phyloP scores from a whole-genome alignment of 1,284 basidiomycete genomes.

The Pisolithus thermaeus region DNA sequence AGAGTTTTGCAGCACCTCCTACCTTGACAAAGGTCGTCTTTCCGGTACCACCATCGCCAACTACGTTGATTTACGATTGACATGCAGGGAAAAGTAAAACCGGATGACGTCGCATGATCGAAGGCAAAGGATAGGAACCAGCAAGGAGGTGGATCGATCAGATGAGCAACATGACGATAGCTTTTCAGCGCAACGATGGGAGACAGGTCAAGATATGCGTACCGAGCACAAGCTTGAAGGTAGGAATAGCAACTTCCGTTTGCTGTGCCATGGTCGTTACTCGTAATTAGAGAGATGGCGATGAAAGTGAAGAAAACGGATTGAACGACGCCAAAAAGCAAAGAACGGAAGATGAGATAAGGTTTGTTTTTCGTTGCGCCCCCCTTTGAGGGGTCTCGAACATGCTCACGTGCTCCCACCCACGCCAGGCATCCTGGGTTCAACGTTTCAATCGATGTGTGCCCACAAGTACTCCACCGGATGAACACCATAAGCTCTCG shows the following conservation, averaged over 20 bases:
- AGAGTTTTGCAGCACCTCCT: conserved; percentile 21
- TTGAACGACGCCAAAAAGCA: conserved; percentile 24
- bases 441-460: too few species aligned
- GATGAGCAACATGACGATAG: not conserved
- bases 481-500: too few species aligned
- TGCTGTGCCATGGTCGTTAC: conserved; percentile 38
- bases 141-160: not conserved
- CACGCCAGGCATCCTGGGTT: too few species aligned
- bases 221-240: conserved; percentile 99
- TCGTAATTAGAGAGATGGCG: conserved; percentile 21
- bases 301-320: conserved; percentile 12
- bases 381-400: conserved; percentile 8
- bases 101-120: conserved; percentile 2
- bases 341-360: conserved; percentile 27
- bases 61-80: conserved; percentile 39
- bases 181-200: not conserved
- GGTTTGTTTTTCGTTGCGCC: conserved; percentile 31
- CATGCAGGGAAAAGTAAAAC: not conserved
- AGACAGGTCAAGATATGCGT: conserved; percentile 27
- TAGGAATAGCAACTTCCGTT: conserved; percentile 75
- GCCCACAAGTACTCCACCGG: too few species aligned
- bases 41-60: conserved; percentile 97
- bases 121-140: conserved; percentile 3
- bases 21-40: conserved; percentile 99
- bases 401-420: conserved; percentile 12